These are phyloP conservation scores for Penicillium sp. DNA, from an alignment of 2,329 filamentous ascomycete genomes.

Conservation along the genomic window DNA sequence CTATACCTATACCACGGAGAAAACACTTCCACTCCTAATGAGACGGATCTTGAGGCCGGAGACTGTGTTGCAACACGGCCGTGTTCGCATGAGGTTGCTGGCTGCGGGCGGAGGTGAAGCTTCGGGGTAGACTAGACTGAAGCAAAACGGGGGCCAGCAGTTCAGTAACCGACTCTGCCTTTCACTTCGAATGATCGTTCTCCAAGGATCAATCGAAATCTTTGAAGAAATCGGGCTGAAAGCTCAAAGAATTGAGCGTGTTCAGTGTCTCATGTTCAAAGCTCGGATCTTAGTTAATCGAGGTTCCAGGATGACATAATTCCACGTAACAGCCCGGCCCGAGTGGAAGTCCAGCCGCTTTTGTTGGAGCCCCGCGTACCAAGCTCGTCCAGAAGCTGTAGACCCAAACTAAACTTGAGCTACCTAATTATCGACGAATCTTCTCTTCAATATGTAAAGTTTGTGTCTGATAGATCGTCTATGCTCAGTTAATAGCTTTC, in stretches of 20 bases:
- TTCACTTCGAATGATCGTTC: neutral
- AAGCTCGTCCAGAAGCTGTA: constrained; percentile 1
- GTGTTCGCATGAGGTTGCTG: constrained; percentile 30
- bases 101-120: constrained; percentile 5
- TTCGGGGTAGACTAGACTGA: neutral
- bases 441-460: neutral
- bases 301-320: constrained; percentile 33
- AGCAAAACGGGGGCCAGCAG: constrained; percentile 1
- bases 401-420: neutral
- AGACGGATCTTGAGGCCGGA: constrained; percentile 24
- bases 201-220: neutral
- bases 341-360: constrained; percentile 9
- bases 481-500: neutral
- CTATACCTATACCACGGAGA: constrained; percentile 26
- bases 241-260: neutral
- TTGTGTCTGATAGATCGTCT: neutral
- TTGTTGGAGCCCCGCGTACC: constrained; percentile 4
- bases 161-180: constrained; percentile 11
- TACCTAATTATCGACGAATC: neutral
- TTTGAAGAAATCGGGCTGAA: neutral
- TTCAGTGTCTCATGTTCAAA: neutral
- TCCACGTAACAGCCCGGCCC: constrained; percentile 14
- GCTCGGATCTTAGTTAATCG: neutral
- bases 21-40: constrained; percentile 18
- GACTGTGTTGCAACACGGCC: constrained; percentile 26